A percentile compares a stretch with the other conserved stretches of the same genome.
phyloP scores from a whole-genome alignment of 2,329 filamentous ascomycete genomes.

The Venturia oleaginea region DNA sequence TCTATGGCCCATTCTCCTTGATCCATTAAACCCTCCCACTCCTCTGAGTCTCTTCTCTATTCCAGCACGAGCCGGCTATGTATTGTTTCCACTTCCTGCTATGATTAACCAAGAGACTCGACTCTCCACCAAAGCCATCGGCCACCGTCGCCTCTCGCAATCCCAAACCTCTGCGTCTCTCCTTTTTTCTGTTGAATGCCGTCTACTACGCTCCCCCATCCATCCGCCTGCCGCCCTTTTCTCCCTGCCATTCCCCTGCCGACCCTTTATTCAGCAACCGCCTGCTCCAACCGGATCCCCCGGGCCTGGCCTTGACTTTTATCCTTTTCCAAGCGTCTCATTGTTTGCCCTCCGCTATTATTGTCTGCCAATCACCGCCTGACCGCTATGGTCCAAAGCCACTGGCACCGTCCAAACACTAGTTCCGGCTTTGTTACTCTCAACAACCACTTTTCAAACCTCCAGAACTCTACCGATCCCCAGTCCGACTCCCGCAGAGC shows the following conservation, averaged over 20 bases:
- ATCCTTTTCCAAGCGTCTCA: neutral
- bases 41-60: neutral
- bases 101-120: neutral
- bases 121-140: neutral
- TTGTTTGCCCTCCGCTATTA: neutral
- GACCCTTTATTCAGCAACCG: neutral
- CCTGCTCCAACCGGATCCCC: neutral
- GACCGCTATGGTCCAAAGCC: constrained; percentile 5
- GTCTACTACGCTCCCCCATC: no score
- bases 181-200: neutral
- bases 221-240: neutral
- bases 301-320: neutral
- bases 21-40: neutral
- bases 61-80: neutral
- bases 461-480: neutral
- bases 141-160: neutral
- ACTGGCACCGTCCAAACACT: constrained; percentile 2
- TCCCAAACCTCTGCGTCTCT: neutral
- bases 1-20: no score
- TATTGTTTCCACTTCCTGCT: neutral
- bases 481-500: neutral
- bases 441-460: constrained; percentile 1
- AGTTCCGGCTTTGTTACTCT: neutral
- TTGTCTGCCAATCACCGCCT: neutral
- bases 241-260: neutral